Percentiles rank a stretch among this genome's conserved stretches.
These are phyloP conservation scores for Lycium barbarum DNA, from an alignment of 257 asterid species.

Conservation along the genomic window DNA sequence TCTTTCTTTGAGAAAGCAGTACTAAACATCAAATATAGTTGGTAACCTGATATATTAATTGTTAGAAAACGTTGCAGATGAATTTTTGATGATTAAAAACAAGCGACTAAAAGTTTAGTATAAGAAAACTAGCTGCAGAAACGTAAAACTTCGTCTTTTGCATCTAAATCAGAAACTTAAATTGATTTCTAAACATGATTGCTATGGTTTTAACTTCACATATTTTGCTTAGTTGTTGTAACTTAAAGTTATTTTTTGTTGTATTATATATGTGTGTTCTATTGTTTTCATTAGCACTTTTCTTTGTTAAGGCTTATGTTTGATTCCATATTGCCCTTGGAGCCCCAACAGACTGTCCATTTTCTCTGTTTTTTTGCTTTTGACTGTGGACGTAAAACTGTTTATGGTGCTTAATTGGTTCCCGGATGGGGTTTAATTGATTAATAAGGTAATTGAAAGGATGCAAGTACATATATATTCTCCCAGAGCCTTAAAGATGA, in stretches of 20 bases:
- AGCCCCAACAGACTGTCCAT: neutral
- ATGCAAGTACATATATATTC: neutral
- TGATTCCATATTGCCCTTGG: neutral
- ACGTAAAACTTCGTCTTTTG: neutral
- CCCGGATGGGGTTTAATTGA: neutral
- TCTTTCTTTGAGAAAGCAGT: neutral
- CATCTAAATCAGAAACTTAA: neutral
- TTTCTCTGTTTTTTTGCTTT: neutral
- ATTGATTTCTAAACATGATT: neutral
- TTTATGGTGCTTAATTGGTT: neutral
- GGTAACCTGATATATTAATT: neutral
- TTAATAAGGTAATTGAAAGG: constrained; percentile 12
- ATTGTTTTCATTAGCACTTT: neutral
- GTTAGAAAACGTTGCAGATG: neutral
- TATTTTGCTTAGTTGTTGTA: neutral
- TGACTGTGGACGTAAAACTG: neutral
- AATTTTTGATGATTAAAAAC: neutral
- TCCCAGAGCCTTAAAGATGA: neutral
- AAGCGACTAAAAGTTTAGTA: neutral
- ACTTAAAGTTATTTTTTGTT: neutral
- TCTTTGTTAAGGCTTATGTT: neutral
- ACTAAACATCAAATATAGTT: neutral
- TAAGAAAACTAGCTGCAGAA: neutral
- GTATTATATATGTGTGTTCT: neutral
- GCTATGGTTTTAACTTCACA: constrained; percentile 6